Evolutionary conservation across 148 eudicot genomes (phyloP).

Genomic region (Cornus florida): DNA sequence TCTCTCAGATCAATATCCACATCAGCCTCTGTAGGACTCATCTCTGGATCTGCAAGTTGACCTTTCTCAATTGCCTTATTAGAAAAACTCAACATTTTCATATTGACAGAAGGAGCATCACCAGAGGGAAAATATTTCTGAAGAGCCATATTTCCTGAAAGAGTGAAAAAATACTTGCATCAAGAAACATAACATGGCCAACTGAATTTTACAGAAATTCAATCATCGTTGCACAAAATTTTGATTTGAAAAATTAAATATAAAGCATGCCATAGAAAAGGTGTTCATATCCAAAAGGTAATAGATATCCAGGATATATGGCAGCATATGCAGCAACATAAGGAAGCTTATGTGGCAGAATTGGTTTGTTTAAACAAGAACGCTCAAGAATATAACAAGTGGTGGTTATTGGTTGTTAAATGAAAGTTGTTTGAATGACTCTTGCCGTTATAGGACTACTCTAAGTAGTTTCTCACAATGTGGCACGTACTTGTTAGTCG

Average conservation of each 20-base stretch:
- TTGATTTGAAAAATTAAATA: not conserved
- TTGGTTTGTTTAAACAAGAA: too few species aligned
- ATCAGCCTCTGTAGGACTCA: conserved; percentile 47
- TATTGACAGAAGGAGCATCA: conserved; percentile 38
- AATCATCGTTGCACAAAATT: not conserved
- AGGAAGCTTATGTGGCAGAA: too few species aligned
- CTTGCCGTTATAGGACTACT: too few species aligned
- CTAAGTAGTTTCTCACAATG: too few species aligned
- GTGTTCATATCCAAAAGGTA: too few species aligned
- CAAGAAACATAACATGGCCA: not conserved
- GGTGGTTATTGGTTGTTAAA: too few species aligned
- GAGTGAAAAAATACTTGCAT: conserved; percentile 5
- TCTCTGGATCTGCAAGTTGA: conserved; percentile 36
- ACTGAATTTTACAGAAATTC: not conserved
- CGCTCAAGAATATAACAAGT: too few species aligned
- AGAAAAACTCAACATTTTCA: conserved; percentile 66
- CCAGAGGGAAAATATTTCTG: conserved; percentile 58
- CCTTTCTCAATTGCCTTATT: conserved; percentile 54
- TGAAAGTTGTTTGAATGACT: too few species aligned
- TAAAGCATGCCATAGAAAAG: not conserved
- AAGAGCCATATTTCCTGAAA: conserved; percentile 77
- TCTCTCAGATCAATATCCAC: conserved; percentile 80
- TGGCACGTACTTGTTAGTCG: too few species aligned
- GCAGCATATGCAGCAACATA: too few species aligned
- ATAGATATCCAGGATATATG: too few species aligned